phyloP scores from a whole-genome alignment of 2,329 filamentous ascomycete species.

The Cryphonectria naterciae region DNA sequence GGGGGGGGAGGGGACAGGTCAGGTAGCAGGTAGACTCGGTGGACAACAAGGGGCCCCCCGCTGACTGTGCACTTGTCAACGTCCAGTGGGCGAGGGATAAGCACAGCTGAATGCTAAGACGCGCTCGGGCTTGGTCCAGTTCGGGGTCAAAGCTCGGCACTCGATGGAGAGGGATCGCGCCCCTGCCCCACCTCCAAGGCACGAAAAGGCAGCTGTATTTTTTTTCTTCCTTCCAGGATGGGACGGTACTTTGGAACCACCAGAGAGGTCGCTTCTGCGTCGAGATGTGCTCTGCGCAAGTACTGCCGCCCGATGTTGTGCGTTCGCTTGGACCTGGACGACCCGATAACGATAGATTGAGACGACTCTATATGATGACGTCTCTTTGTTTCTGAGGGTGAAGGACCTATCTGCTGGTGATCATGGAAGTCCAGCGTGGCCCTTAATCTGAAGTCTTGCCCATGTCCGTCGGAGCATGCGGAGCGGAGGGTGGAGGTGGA shows the following conservation, averaged over 20 bases:
- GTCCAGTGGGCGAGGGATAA: background rate
- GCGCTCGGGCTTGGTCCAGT: constrained; percentile 6
- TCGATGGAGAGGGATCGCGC: constrained; percentile 5
- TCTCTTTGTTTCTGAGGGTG: background rate
- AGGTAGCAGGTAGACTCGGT: constrained; percentile 23
- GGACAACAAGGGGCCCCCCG: constrained; percentile 12
- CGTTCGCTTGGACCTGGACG: background rate
- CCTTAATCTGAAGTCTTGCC: constrained; percentile 26
- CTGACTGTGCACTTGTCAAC: constrained; percentile 10
- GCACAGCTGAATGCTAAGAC: constrained; percentile 15
- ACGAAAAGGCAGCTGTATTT: background rate
- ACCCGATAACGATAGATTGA: background rate
- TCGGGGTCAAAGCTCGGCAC: background rate
- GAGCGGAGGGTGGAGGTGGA: constrained; percentile 33
- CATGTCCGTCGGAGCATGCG: constrained; percentile 18
- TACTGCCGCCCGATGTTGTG: background rate
- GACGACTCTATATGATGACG: background rate
- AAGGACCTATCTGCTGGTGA: constrained; percentile 10
- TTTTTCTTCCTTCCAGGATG: too few relatives aligned
- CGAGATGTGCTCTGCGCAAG: background rate
- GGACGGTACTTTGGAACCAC: constrained; percentile 11
- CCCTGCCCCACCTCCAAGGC: background rate
- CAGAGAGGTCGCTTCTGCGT: background rate
- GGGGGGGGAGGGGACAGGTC: constrained; percentile 10
- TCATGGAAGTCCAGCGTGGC: constrained; percentile 27